Conservation (phyloP, 176 grass and related monocot genomes). For the Melocanna baccifera region DNA sequence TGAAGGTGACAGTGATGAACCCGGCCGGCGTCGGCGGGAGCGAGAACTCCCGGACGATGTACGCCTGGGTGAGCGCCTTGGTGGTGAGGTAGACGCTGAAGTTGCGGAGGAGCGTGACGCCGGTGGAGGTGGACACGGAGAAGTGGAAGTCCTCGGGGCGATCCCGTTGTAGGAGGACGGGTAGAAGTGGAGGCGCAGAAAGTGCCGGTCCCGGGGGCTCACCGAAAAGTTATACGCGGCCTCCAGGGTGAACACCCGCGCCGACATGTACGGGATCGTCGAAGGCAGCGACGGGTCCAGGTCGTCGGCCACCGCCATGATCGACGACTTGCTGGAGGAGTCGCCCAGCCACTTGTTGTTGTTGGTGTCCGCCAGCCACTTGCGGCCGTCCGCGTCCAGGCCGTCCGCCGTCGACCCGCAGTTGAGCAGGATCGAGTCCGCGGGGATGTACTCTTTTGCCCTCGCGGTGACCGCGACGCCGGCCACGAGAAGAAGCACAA, state of each 20-base stretch:
- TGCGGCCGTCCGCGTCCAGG: conserved; percentile 54
- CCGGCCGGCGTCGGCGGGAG: conserved; percentile 43
- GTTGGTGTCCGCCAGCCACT: conserved; percentile 58
- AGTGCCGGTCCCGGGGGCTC: conserved; percentile 55
- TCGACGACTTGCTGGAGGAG: conserved; percentile 46
- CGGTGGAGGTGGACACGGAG: conserved; percentile 53
- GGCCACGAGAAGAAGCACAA: conserved; percentile 6
- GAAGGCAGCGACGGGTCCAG: conserved; percentile 69
- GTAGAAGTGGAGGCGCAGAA: conserved; percentile 86
- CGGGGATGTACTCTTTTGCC: conserved; percentile 39
- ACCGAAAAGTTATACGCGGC: conserved; percentile 64
- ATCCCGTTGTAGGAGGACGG: conserved; percentile 66
- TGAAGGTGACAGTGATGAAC: conserved; percentile 53
- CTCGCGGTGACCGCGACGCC: neutral
- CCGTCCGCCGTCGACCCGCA: conserved; percentile 56
- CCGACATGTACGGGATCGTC: conserved; percentile 66
- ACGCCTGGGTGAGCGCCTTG: conserved; percentile 69
- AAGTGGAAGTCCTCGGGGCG: conserved; percentile 45
- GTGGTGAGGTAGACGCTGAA: conserved; percentile 64
- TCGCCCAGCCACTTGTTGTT: conserved; percentile 47
- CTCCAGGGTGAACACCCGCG: conserved; percentile 60
- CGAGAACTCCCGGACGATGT: conserved; percentile 65
- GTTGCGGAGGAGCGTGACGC: conserved; percentile 67
- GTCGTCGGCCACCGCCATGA: conserved; percentile 39
- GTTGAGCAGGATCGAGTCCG: conserved; percentile 49